A percentile compares a stretch with the other conserved stretches of the same genome.
These are phyloP conservation scores for Aegilops tauschii DNA, from an alignment of 176 grass and related monocot genomes.

Conservation along the genomic window DNA sequence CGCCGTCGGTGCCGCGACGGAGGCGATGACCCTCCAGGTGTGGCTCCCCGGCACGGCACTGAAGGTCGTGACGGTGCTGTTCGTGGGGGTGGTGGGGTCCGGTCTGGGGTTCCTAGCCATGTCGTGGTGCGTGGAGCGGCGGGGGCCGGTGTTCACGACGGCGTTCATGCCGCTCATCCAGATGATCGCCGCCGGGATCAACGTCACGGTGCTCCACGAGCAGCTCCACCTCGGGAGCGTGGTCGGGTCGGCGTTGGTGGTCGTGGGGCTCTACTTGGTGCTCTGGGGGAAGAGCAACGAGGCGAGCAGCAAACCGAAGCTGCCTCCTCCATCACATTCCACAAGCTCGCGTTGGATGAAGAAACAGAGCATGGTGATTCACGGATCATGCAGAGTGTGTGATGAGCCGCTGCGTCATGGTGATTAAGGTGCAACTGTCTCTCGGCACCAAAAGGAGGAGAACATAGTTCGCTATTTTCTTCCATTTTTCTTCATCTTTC, in stretches of 20 bases:
- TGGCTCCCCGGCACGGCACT: constrained; percentile 51
- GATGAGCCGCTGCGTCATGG: no score
- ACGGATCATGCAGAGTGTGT: no score
- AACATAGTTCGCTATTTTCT: no score
- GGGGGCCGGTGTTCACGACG: constrained; percentile 69
- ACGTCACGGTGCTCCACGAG: constrained; percentile 58
- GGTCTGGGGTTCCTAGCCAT: constrained; percentile 69
- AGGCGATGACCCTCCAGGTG: constrained; percentile 29
- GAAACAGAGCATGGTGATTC: no score
- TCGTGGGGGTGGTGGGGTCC: constrained; percentile 54
- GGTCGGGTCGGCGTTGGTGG: constrained; percentile 50
- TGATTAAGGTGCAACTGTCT: no score
- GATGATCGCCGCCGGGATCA: constrained; percentile 61
- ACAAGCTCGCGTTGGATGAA: not conserved
- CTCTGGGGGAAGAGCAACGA: constrained; percentile 78
- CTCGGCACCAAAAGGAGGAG: no score
- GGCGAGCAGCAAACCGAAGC: not conserved
- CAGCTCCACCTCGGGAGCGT: constrained; percentile 69
- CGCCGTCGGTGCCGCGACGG: constrained; percentile 28
- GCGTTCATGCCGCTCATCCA: constrained; percentile 83
- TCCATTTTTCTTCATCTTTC: no score
- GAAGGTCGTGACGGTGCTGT: constrained; percentile 56
- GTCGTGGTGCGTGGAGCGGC: constrained; percentile 79
- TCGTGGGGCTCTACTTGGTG: constrained; percentile 62
- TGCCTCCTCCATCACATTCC: not conserved